Percentiles rank a stretch among this genome's conserved stretches.
phyloP scores from a whole-genome alignment of 768 basidiomycete genomes.

The Tulasnella sp. region DNA sequence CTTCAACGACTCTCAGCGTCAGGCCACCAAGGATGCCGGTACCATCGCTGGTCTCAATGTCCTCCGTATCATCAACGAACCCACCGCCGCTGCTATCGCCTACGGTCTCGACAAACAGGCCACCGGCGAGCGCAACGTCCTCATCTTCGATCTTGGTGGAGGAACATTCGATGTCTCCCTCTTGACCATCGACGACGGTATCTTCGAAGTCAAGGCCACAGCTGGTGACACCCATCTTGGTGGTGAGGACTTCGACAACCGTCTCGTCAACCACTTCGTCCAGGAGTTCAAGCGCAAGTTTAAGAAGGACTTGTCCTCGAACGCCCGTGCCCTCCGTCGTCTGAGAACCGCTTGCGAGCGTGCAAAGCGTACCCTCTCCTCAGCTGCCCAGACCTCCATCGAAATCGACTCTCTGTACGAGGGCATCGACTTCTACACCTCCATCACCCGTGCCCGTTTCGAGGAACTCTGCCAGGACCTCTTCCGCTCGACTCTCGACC shows the following conservation, averaged over 20 bases:
- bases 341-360: constrained; percentile 50
- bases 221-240: constrained; percentile 52
- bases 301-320: constrained; percentile 44
- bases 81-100: constrained; percentile 66
- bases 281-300: constrained; percentile 53
- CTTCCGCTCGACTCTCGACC: constrained; percentile 46
- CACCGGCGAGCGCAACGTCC: constrained; percentile 48
- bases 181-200: constrained; percentile 50
- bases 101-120: constrained; percentile 65
- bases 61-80: constrained; percentile 52
- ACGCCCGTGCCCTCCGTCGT: constrained; percentile 48
- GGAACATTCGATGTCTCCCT: constrained; percentile 53
- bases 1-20: constrained; percentile 25
- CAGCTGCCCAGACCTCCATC: constrained; percentile 51
- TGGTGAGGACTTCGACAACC: constrained; percentile 53
- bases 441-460: constrained; percentile 53
- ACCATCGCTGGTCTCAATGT: constrained; percentile 50
- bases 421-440: constrained; percentile 55
- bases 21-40: constrained; percentile 52
- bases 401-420: constrained; percentile 56
- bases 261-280: constrained; percentile 50
- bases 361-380: constrained; percentile 52
- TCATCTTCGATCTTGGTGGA: constrained; percentile 52
- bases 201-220: constrained; percentile 51
- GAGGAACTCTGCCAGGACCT: constrained; percentile 48